Base-by-base conservation (phyloP, 495 filamentous ascomycete species). In the Talaromyces proteolyticus region DNA sequence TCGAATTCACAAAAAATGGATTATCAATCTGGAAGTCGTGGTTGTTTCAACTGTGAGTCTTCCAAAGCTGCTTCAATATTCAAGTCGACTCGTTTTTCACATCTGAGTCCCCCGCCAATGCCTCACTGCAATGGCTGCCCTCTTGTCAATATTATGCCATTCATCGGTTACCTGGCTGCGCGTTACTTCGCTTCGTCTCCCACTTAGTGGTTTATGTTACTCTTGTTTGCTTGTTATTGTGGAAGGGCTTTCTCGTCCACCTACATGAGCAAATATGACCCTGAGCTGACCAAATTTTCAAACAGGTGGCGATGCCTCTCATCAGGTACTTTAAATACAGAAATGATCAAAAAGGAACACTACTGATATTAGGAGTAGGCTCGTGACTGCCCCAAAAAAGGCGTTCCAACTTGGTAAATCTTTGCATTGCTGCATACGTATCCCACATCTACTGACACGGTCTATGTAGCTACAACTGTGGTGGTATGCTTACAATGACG, bases 301-400 rank as follows among this genome's bases (percentile, higher is more conserved):
- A 21, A 18, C 44, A 91, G 87, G 87, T 66, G 87, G 87, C 64
- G 86, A 88, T 66, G 68, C 77, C 51, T 78, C 82, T 54, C 87
- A 91, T 66, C 86, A 88, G 73, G 77, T 81, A 76, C 66, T 51
- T 45, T 1, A 11, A 29, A 45, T 45, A 38, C 48, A 38, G 12
- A 22, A 19, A 43, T 44, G 38, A 25, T 34, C 50, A 26, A 51
- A 44, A 34, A 43, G 54, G 61, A 64, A 55, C 45, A 49, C 41
- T 53, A 57, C 23, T 44, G 53, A 58, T 51, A 29, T 58, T 43
- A 24, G 7, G 37, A 10, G 14, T 61, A 88, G 87, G 88, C 91
- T 57, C 89, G 91, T 61, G 92, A 96, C 59, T 97, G 92, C 79
- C 91, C 92, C 56, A 91, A 86, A 78, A 88, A 91, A 73, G 90